Percentiles rank a stretch among this genome's conserved stretches.
phyloP scores from a whole-genome alignment of 2,329 filamentous ascomycete genomes.

The Lasiodiplodia citricola region DNA sequence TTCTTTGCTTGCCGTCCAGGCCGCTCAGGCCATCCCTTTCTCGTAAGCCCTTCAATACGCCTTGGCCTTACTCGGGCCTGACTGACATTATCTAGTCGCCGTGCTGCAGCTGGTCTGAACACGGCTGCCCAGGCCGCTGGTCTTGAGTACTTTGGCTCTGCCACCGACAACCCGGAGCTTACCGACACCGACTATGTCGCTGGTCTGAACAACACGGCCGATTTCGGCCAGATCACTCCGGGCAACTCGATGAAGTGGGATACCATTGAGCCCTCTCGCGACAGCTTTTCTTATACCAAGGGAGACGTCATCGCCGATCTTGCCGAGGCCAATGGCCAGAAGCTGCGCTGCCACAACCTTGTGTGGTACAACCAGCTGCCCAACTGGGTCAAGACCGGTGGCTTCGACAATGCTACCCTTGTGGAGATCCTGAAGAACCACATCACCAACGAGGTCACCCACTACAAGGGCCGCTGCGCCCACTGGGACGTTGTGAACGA shows the following conservation, averaged over 20 bases:
- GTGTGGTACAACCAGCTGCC: conserved; percentile 51
- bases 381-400: conserved; percentile 43
- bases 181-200: conserved; percentile 31
- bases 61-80: neutral
- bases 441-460: conserved; percentile 45
- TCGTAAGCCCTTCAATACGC: conserved; percentile 1
- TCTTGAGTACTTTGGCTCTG: conserved; percentile 36
- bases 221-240: conserved; percentile 37
- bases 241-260: conserved; percentile 43
- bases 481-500: conserved; percentile 72
- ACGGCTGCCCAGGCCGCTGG: conserved; percentile 34
- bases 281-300: conserved; percentile 41
- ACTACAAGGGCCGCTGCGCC: conserved; percentile 53
- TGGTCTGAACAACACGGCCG: conserved; percentile 33
- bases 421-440: conserved; percentile 50
- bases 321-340: conserved; percentile 43
- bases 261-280: conserved; percentile 42
- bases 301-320: conserved; percentile 44
- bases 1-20: conserved; percentile 31
- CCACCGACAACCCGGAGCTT: conserved; percentile 35
- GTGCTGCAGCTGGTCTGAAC: conserved; percentile 34
- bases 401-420: conserved; percentile 47
- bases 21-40: conserved; percentile 29
- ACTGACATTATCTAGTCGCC: conserved; percentile 8
- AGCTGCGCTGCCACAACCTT: conserved; percentile 48